phyloP scores from a whole-genome alignment of 768 basidiomycete species.

The Boletus huronensis region DNA sequence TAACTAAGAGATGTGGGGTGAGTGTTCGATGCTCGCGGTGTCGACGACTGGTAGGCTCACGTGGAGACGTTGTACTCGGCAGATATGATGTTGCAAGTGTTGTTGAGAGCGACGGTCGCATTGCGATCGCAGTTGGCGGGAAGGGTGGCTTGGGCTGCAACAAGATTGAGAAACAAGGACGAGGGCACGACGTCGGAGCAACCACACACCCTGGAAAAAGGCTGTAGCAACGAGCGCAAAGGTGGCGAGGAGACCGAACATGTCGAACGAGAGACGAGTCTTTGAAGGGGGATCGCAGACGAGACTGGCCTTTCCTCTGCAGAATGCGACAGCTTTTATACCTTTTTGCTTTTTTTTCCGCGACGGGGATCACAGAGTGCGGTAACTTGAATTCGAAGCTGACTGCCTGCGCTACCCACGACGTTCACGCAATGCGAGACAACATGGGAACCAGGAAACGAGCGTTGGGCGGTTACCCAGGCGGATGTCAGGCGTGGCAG shows the following conservation, averaged over 20 bases:
- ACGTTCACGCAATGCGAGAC: neutral
- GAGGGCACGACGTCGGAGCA: neutral
- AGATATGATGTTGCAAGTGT: conserved; percentile 68
- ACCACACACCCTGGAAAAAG: conserved; percentile 18
- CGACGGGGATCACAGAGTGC: neutral
- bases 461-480: too few relatives aligned
- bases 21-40: neutral
- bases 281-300: neutral
- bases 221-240: conserved; percentile 15
- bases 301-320: neutral
- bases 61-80: conserved; percentile 57
- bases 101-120: conserved; percentile 54
- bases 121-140: conserved; percentile 53
- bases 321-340: conserved; percentile 18
- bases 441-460: too few relatives aligned
- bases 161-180: conserved; percentile 15
- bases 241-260: conserved; percentile 19
- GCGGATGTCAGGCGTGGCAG: too few relatives aligned
- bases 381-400: neutral
- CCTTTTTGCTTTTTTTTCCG: neutral
- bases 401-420: neutral
- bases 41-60: conserved; percentile 34
- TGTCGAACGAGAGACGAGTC: neutral
- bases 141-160: conserved; percentile 41
- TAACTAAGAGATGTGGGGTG: conserved; percentile 32